phyloP scores from a whole-genome alignment of 495 filamentous ascomycete species.

The Aspergillus biplanus region DNA sequence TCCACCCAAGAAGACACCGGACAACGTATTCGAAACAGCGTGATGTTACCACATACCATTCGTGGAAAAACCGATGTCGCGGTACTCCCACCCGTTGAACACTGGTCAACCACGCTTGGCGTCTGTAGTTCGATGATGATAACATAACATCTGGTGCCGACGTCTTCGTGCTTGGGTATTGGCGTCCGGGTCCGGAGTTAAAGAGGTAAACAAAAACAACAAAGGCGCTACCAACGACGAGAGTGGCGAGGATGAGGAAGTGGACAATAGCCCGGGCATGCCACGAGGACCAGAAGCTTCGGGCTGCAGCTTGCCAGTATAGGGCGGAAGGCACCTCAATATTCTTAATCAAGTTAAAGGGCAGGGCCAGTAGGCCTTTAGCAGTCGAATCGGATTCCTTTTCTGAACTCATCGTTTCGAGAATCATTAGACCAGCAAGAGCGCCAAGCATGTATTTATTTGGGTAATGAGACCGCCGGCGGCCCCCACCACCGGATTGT shows the following conservation, averaged over 20 bases:
- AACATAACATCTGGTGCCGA: conserved; percentile 56
- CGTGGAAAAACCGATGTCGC: conserved; percentile 79
- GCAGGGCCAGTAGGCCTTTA: conserved; percentile 73
- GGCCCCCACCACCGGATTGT: conserved; percentile 28
- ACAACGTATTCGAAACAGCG: conserved; percentile 81
- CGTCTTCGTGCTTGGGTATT: conserved; percentile 37
- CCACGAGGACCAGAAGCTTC: conserved; percentile 43
- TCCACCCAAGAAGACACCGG: conserved; percentile 76
- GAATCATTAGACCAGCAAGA: conserved; percentile 86
- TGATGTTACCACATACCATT: conserved; percentile 76
- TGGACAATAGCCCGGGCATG: conserved; percentile 48
- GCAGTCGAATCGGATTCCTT: conserved; percentile 60
- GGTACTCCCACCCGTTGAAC: conserved; percentile 96
- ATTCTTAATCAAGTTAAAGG: conserved; percentile 55
- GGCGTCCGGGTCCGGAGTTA: conserved; percentile 51
- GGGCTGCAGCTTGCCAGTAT: conserved; percentile 34
- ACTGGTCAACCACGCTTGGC: conserved; percentile 91
- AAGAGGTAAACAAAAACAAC: conserved; percentile 72
- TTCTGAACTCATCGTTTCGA: conserved; percentile 69
- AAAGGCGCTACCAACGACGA: conserved; percentile 68
- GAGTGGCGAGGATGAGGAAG: conserved; percentile 58
- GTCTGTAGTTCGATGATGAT: conserved; percentile 82
- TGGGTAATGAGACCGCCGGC: conserved; percentile 51
- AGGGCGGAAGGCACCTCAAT: conserved; percentile 30
- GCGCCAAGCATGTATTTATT: conserved; percentile 88